Evolutionary conservation across 148 eudicot species (phyloP), one percentile per base, ranked within the genome.

Genomic region (Camellia sinensis): DNA sequence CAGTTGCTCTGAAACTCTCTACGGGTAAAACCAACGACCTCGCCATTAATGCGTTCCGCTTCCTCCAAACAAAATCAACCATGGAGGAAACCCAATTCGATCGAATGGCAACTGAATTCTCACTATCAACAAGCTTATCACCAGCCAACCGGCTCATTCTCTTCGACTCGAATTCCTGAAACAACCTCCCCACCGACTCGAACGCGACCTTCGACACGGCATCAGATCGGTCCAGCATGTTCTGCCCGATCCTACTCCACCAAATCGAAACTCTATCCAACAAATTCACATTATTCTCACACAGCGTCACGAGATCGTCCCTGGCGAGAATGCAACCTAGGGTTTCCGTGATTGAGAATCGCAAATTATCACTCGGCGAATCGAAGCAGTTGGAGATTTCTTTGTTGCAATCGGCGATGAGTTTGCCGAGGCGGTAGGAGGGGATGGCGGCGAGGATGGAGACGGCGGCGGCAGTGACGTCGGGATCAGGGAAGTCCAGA

Each of bases 71-170:
- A 19, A 92, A 92, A 79, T 96, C 99, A 29, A 93, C 94, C 99
- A 90, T 93, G 0, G 91, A 91, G 2, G 91, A 86, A 54, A 96
- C 91, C 98, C 97, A 96, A 80, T 92, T 90, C 0, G 98, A 93
- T 44, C 98, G 54, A 76, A 96, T 93, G 0, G 99, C 99, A 8
- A 96, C 98, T 0, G 99, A 96, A 80, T 96, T 96, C 81, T 96
- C 98, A 67, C 91, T 96, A 76, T 96, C 99, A 1, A 96, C 93
- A 37, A 96, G 90, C 91, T 96, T 96, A 82, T 96, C 98, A 3
- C 99, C 98, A 0, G 99, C 99, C 71, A 96, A 83, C 22, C 99
- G 83, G 63, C 99, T 93, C 99, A 96, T 96, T 73, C 85, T 83
- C 82, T 96, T 96, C 14, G 95, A 87, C 70, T 96, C 97, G 12